A percentile compares a stretch with the other conserved stretches of the same genome.
Conservation (phyloP, 768 basidiomycete genomes). For the Gyrodon lividus region DNA sequence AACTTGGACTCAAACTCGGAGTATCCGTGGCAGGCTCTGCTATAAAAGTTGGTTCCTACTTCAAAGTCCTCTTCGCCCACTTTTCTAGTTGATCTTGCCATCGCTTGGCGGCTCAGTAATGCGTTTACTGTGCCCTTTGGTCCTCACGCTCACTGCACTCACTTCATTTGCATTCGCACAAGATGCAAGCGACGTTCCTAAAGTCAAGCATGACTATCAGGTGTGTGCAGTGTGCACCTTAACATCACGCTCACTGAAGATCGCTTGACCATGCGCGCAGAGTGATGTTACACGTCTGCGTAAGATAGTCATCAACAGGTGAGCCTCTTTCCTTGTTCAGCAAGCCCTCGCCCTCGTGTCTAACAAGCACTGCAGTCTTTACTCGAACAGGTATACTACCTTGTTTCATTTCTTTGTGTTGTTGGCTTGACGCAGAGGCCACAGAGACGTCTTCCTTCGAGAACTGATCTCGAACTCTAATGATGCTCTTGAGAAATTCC, state of each 20-base stretch:
- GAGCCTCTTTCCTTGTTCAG: slow-evolving; percentile 12
- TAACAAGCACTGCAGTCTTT: slow-evolving; percentile 52
- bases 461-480: slow-evolving; percentile 94
- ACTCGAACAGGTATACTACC: slow-evolving; percentile 66
- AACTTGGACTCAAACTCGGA: too few relatives aligned
- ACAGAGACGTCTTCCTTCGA: slow-evolving; percentile 80
- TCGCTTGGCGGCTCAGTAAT: slow-evolving; percentile 36
- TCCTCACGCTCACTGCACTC: slow-evolving; percentile 46
- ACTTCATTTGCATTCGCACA: slow-evolving; percentile 50
- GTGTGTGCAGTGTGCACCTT: slow-evolving; percentile 36
- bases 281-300: slow-evolving; percentile 92
- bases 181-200: slow-evolving; percentile 40
- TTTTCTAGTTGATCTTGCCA: neutral
- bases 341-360: neutral
- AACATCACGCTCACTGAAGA: neutral
- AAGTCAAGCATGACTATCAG: slow-evolving; percentile 71
- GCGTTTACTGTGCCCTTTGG: slow-evolving; percentile 55
- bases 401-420: neutral
- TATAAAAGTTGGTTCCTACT: too few relatives aligned
- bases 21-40: too few relatives aligned
- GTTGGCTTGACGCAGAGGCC: slow-evolving; percentile 2
- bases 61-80: too few relatives aligned
- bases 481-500: slow-evolving; percentile 94
- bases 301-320: slow-evolving; percentile 92
- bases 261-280: slow-evolving; percentile 37